Base-by-base conservation (phyloP, 768 basidiomycete genomes). In the Serendipita sp. region DNA sequence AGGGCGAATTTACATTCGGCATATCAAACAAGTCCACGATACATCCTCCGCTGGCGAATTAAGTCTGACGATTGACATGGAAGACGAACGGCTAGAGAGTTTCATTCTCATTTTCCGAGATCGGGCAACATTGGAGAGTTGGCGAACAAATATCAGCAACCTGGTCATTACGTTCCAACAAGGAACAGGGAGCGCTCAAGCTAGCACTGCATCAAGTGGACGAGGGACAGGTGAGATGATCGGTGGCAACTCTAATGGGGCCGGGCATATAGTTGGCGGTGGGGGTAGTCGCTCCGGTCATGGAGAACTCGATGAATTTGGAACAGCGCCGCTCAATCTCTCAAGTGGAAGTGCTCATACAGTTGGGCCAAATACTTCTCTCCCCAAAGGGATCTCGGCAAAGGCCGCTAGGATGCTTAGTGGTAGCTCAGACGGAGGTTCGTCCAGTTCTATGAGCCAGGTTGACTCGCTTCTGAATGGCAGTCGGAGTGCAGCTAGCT, bases 51-150 rank as follows among this genome's bases (percentile, higher is more conserved):
- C 81, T 18, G 85, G 85, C 38, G 94, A 95, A 73, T 80, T 96
- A 77, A 94, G 91, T 72, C 79, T 98, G 67, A 96, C 95, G 3
- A 95, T 99, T 71, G 88, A 91, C 70, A 97, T 99, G 93, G 91
- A 93, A 76, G 95, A 98, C 72, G 91, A 95, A 71, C 79, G 80
- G 41, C 78, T 96, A 64, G 94, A 96, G 67, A 89, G 88, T 62
- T 98, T 99, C 76, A 95, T 97, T 74, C 81, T 99, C 54, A 87
- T 92, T 70, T 99, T 96, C 81, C 88, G 86, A 71, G 91, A 98
- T 64, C 84, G 89, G 35, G 78, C 84, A n/a, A 87, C 87, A 1
- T 80, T 96, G 65, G 91, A 97, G 71, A 80, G 87, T 0, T 98
- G 96, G 96, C 85, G 81, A 72, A 80, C 78, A 63, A 88, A 87